Base-by-base conservation (phyloP, 2,329 filamentous ascomycete genomes). In the Ophiostoma montium region DNA sequence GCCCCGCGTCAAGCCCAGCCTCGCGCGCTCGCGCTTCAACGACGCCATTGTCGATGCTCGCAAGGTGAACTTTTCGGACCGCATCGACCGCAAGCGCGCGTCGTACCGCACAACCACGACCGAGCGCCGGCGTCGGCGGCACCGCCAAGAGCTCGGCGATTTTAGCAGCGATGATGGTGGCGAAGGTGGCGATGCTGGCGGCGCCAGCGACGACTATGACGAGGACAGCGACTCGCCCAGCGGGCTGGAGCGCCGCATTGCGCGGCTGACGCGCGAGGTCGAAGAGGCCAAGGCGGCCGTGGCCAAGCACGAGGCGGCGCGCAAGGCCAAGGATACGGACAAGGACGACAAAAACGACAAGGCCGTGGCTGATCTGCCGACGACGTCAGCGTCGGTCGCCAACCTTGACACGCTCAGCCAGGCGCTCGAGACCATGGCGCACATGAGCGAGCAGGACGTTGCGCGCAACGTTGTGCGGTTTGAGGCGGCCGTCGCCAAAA, bases 1-100 rank as follows among this genome's bases (percentile, higher is more conserved):
- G 55, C 80, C 84, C 33, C 77, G 81, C 21, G 69, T 96, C 9
- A 82, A 84, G 54, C 80, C 87, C 54, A 76, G 86, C 57, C 76
- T 86, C 61, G 92, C 92, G 39, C 82, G 90, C 50, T 80, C 77
- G 31, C 78, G 81, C 39, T 98, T 98, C 62, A 71, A 82, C 49
- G 81, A 85, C 2, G 72, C 84, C 10, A 75, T 78, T 36, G 78
- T 94, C 31, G 84, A 94, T 60, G 82, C 87, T 6, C 74, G 75
- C 47, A 79, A 83, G 19, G 86, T 84, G 21, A 86, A 95, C 64
- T 92, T 95, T 63, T 94, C 89, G 2, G 89, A 95, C 64, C 82
- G 89, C 48, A 80, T 96, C 35, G 80, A 80, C 52, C 79, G 79
- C 43, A 90, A 90, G 63, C 78, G 86, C 54, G 86, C 84, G 64